Evolutionary conservation across 331 rosid genomes (phyloP).

Genomic region (Stylosanthes scabra): DNA sequence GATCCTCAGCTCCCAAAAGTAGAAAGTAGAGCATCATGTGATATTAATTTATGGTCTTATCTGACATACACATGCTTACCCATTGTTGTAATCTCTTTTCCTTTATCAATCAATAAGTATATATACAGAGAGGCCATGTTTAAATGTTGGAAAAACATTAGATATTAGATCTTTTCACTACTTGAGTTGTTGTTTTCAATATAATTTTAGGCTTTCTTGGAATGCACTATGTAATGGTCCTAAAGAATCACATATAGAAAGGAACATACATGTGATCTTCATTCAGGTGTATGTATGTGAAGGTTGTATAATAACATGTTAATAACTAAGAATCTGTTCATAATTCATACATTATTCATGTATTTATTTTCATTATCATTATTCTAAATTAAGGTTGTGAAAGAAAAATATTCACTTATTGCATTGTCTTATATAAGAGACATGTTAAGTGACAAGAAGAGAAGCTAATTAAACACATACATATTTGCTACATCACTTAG

Average conservation of each 20-base stretch:
- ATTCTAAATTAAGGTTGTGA: background rate
- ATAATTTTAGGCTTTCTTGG: background rate
- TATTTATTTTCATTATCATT: background rate
- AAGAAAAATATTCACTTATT: background rate
- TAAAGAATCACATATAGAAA: background rate
- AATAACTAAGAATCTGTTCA: background rate
- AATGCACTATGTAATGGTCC: background rate
- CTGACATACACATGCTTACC: constrained; percentile 27
- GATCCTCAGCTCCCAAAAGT: background rate
- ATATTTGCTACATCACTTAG: background rate
- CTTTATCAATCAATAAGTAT: background rate
- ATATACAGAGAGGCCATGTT: constrained; percentile 1
- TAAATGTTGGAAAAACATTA: background rate
- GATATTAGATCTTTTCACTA: background rate
- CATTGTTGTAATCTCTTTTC: constrained; percentile 14
- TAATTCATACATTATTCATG: background rate
- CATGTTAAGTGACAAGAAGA: constrained; percentile 23
- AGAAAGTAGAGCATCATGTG: background rate
- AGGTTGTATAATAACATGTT: no score
- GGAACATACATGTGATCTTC: no score
- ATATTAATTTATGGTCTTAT: constrained; percentile 17
- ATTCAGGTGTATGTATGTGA: background rate
- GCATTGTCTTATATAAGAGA: background rate
- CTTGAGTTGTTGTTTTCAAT: background rate
- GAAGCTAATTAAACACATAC: background rate